Conservation (phyloP, 306 rosid genomes). For the Quercus berberidifolia region DNA sequence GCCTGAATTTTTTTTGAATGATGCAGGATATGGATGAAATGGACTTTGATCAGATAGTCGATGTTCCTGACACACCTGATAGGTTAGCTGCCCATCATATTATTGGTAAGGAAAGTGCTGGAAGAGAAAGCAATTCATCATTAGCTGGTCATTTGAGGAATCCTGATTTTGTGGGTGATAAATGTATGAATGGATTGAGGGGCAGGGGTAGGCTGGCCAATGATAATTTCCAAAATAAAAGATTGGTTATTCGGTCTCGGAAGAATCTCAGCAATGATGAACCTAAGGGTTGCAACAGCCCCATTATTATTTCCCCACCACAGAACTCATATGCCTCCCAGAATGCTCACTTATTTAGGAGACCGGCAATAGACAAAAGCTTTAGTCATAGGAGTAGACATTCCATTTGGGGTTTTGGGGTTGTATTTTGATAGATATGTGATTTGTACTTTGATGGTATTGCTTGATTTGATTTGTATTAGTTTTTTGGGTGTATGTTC, state of each 20-base stretch:
- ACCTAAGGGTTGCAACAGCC: constrained; percentile 27
- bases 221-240: constrained; percentile 34
- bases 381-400: constrained; percentile 25
- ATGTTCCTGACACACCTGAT: constrained; percentile 92
- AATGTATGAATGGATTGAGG: constrained; percentile 30
- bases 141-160: constrained; percentile 16
- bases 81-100: constrained; percentile 37
- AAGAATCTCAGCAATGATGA: constrained; percentile 26
- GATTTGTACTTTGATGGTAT: no score
- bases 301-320: constrained; percentile 28
- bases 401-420: not conserved
- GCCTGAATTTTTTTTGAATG: not conserved
- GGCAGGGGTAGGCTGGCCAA: constrained; percentile 31
- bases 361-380: constrained; percentile 36
- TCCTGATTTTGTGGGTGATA: constrained; percentile 33
- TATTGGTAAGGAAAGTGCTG: constrained; percentile 33
- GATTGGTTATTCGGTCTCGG: constrained; percentile 19
- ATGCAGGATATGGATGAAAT: constrained; percentile 64
- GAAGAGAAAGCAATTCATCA: constrained; percentile 17
- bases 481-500: no score
- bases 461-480: no score
- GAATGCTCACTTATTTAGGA: constrained; percentile 49
- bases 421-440: no score
- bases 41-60: constrained; percentile 57
- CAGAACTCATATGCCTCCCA: constrained; percentile 39